Evolutionary conservation across 1,284 basidiomycete species (phyloP).

Genomic region (Cryptococcus maquisensis): DNA sequence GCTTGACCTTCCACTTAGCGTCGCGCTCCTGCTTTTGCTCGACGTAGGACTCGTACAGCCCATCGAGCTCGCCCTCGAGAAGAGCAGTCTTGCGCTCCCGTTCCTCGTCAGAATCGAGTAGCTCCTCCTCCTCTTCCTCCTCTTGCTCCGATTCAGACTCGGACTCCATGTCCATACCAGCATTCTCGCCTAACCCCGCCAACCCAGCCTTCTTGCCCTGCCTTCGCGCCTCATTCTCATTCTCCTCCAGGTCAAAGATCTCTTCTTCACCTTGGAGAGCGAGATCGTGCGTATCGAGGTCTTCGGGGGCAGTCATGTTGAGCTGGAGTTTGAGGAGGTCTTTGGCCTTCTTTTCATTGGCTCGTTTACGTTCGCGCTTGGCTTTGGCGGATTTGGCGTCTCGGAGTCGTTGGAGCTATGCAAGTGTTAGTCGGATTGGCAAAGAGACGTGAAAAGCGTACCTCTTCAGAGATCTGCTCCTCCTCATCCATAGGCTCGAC

Average conservation of each 20-base stretch:
- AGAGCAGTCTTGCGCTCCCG: slow-evolving; percentile 59
- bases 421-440: slow-evolving; percentile 7
- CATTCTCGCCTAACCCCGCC: slow-evolving; percentile 45
- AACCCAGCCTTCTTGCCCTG: slow-evolving; percentile 47
- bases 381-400: slow-evolving; percentile 67
- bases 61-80: slow-evolving; percentile 82
- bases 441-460: slow-evolving; percentile 43
- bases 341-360: slow-evolving; percentile 83
- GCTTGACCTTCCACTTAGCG: slow-evolving; percentile 82
- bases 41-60: slow-evolving; percentile 82
- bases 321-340: slow-evolving; percentile 94
- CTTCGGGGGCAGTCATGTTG: slow-evolving; percentile 96
- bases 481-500: slow-evolving; percentile 81
- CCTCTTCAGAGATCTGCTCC: slow-evolving; percentile 80
- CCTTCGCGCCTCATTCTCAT: slow-evolving; percentile 55
- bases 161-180: slow-evolving; percentile 40
- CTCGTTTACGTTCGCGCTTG: slow-evolving; percentile 77
- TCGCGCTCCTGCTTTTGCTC: slow-evolving; percentile 77
- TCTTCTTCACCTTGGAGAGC: slow-evolving; percentile 65
- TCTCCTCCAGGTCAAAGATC: slow-evolving; percentile 73
- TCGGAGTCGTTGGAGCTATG: slow-evolving; percentile 76
- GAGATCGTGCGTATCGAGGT: slow-evolving; percentile 71
- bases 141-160: slow-evolving; percentile 27
- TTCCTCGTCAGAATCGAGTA: slow-evolving; percentile 66
- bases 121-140: slow-evolving; percentile 54